Percentiles rank a stretch among this genome's conserved stretches.
Evolutionary conservation across 768 basidiomycete species (phyloP).

Genomic region (Kwoniella sp.): DNA sequence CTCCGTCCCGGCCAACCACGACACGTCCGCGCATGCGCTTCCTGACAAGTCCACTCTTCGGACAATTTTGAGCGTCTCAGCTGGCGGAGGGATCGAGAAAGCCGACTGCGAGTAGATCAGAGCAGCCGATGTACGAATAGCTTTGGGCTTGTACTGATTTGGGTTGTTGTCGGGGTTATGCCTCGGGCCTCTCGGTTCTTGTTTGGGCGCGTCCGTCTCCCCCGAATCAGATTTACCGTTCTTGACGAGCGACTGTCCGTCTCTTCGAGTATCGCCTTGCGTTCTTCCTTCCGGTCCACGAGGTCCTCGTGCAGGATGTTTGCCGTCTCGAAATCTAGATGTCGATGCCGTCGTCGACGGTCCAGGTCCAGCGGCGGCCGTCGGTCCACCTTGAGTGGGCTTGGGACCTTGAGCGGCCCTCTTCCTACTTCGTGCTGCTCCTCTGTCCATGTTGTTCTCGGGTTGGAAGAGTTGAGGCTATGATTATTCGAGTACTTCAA

Average conservation of each 20-base stretch:
- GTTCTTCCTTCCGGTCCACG: too few relatives aligned
- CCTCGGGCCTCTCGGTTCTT: constrained; percentile 5
- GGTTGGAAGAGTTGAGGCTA: background rate
- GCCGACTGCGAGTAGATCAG: constrained; percentile 36
- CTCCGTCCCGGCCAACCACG: constrained; percentile 31
- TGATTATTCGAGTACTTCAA: too few relatives aligned
- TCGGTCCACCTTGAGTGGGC: background rate
- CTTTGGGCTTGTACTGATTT: constrained; percentile 43
- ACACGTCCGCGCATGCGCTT: constrained; percentile 38
- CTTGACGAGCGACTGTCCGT: background rate
- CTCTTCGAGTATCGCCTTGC: background rate
- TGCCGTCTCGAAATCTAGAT: background rate
- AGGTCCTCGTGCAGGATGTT: background rate
- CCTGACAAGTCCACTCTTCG: constrained; percentile 39
- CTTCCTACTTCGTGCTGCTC: constrained; percentile 47
- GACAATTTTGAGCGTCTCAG: constrained; percentile 26
- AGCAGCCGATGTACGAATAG: constrained; percentile 41
- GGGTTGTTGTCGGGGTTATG: constrained; percentile 27
- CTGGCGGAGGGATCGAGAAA: constrained; percentile 39
- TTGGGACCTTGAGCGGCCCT: constrained; percentile 7
- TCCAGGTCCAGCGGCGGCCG: constrained; percentile 3
- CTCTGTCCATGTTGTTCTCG: constrained; percentile 43
- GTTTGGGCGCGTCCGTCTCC: background rate
- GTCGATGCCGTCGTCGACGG: constrained; percentile 1
- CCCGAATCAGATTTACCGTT: background rate